These are phyloP conservation scores for Phytophthora colocasiae DNA, from an alignment of 352 stramenopile species.

Conservation along the genomic window DNA sequence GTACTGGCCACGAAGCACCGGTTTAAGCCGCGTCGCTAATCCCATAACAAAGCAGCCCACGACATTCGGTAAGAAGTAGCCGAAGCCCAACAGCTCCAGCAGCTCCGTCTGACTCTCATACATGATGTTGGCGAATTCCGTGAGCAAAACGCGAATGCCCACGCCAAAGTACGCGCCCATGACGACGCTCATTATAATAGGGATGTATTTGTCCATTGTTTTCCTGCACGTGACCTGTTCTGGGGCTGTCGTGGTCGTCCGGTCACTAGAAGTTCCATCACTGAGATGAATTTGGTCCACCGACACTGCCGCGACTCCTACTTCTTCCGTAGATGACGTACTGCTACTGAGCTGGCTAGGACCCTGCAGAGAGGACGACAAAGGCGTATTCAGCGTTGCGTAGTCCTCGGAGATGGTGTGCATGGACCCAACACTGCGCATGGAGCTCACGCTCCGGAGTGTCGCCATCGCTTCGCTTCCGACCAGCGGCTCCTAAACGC, in stretches of 20 bases:
- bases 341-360: conserved; percentile 18
- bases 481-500: not conserved
- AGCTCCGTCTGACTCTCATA: conserved; percentile 48
- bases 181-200: conserved; percentile 43
- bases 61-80: conserved; percentile 65
- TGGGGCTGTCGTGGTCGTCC: conserved; percentile 2
- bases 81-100: conserved; percentile 58
- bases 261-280: conserved; percentile 15
- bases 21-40: conserved; percentile 46
- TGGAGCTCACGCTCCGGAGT: conserved; percentile 18
- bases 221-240: conserved; percentile 13
- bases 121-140: conserved; percentile 50
- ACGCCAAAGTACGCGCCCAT: conserved; percentile 63
- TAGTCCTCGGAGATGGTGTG: conserved; percentile 59
- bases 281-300: conserved; percentile 25
- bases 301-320: conserved; percentile 20
- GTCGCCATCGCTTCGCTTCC: conserved; percentile 8
- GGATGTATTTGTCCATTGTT: conserved; percentile 41
- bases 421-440: conserved; percentile 31
- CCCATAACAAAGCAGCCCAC: conserved; percentile 78
- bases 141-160: conserved; percentile 55
- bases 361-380: conserved; percentile 11
- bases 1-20: conserved; percentile 55
- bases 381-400: conserved; percentile 37
- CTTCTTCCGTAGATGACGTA: conserved; percentile 43